A percentile compares a stretch with the other conserved stretches of the same genome.
Conservation (phyloP, 768 basidiomycete genomes). For the Kwoniella botswanensis region DNA sequence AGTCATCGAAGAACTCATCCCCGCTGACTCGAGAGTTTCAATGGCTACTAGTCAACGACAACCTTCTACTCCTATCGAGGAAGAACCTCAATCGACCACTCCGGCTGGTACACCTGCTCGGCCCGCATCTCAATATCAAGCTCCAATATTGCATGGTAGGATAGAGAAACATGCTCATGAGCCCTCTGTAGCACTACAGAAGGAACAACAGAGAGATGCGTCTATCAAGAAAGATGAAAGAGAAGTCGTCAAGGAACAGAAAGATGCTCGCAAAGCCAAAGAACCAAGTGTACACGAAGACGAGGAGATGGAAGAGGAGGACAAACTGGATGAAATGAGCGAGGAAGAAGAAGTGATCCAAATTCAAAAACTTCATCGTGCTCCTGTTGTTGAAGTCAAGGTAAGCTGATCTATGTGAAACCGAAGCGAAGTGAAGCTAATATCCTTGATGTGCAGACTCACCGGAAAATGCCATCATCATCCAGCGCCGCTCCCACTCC, state of each 20-base stretch:
- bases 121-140: not conserved
- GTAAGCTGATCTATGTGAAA: not conserved
- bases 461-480: conserved; percentile 18
- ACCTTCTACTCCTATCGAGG: conserved; percentile 4
- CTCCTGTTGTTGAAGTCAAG: conserved; percentile 8
- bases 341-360: conserved; percentile 26
- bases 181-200: conserved; percentile 14
- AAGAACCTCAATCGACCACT: conserved; percentile 27
- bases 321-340: conserved; percentile 12
- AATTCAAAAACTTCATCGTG: not conserved
- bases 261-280: not conserved
- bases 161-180: conserved; percentile 24
- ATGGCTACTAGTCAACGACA: conserved; percentile 7
- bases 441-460: not conserved
- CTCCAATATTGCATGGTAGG: conserved; percentile 9
- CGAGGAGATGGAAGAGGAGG: conserved; percentile 23
- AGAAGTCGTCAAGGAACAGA: not conserved
- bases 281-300: conserved; percentile 13
- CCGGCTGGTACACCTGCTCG: conserved; percentile 35
- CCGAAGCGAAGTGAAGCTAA: not conserved
- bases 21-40: conserved; percentile 2
- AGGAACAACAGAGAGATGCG: not conserved
- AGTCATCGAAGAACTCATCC: conserved; percentile 17
- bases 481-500: conserved; percentile 13
- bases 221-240: not conserved